Evolutionary conservation across 352 stramenopile genomes (phyloP), one percentile per base, ranked within the genome.

Genomic region (Phytophthora ramorum): DNA sequence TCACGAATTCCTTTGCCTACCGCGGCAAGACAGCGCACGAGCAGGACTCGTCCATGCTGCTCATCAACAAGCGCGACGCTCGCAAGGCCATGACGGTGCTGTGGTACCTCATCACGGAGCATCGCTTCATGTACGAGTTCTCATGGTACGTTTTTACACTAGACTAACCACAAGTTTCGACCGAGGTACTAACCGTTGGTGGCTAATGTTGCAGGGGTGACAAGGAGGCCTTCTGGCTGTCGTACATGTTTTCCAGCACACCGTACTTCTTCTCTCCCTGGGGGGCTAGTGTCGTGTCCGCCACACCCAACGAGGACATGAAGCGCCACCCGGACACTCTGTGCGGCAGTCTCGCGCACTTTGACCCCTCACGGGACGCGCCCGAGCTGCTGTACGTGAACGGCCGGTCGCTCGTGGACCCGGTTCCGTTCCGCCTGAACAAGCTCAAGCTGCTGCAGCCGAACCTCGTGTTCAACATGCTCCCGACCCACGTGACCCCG

Each of bases 141-240:
- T 93, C 80, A 14, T 91, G 73, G 74, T 69, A 47, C 30, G 49
- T 61, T n/a, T 47, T 12, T 24, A 3, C 14, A 51, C 19, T 52
- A 16, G 3, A 24, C 24, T 12, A 16, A 17, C n/a, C 40, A 16
- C 34, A 16, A 16, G 9, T 26, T 45, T 20, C 2, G 5, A 26
- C 4, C 38, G 14, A 8, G 13, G 22, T 22, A 0, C 20, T 65
- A 59, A 65, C 54, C 43, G 43, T 28, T 51, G 30, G 0, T 49
- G 3, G 34, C 43, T 40, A 7, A 38, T 24, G 3, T 5, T 58
- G 13, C 20, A 69, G 65, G 59, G 82, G 83, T 8, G 83, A 91
- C 69, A 92, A 92, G 53, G 85, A 94, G 43, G 51, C 78, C 0
- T 92, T 92, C 47, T 94, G 85, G 85, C 48, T 94, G n/a, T 75